phyloP scores from a whole-genome alignment of 768 basidiomycete species.

The Fomitopsis serialis region DNA sequence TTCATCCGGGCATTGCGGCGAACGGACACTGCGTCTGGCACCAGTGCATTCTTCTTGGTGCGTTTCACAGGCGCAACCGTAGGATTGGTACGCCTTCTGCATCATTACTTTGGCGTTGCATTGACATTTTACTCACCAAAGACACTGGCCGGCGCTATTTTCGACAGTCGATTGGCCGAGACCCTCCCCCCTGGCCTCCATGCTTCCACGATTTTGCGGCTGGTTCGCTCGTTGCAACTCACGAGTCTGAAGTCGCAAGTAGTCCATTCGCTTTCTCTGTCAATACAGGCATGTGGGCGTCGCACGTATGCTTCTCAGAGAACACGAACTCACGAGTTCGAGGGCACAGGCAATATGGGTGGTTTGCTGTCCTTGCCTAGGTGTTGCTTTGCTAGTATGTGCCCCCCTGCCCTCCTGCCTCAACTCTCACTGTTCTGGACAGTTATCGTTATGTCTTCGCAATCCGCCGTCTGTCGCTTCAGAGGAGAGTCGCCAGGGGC shows the following conservation, averaged over 20 bases:
- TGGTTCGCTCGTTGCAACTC: conserved; percentile 42
- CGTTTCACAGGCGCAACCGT: conserved; percentile 83
- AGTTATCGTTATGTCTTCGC: conserved; percentile 25
- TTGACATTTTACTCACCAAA: conserved; percentile 22
- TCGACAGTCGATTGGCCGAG: conserved; percentile 46
- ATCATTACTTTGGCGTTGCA: background rate
- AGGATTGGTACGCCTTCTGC: conserved; percentile 52
- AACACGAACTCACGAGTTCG: background rate
- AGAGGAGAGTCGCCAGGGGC: no score
- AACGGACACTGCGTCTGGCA: conserved; percentile 68
- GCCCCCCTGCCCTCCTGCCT: conserved; percentile 3
- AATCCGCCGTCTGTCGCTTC: conserved; percentile 1
- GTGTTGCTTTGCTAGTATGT: conserved; percentile 57
- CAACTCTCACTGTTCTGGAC: background rate
- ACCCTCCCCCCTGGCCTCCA: conserved; percentile 45
- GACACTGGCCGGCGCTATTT: conserved; percentile 75
- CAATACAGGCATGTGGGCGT: conserved; percentile 48
- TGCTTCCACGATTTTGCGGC: conserved; percentile 45
- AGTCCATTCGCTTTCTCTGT: conserved; percentile 49
- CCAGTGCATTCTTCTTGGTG: conserved; percentile 83
- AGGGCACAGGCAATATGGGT: conserved; percentile 60
- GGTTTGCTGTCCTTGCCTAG: conserved; percentile 65
- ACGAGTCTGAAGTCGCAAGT: conserved; percentile 38
- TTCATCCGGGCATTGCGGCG: conserved; percentile 63
- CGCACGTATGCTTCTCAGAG: background rate